Evolutionary conservation across 495 filamentous ascomycete genomes (phyloP).

Genomic region (Physcia stellaris): DNA sequence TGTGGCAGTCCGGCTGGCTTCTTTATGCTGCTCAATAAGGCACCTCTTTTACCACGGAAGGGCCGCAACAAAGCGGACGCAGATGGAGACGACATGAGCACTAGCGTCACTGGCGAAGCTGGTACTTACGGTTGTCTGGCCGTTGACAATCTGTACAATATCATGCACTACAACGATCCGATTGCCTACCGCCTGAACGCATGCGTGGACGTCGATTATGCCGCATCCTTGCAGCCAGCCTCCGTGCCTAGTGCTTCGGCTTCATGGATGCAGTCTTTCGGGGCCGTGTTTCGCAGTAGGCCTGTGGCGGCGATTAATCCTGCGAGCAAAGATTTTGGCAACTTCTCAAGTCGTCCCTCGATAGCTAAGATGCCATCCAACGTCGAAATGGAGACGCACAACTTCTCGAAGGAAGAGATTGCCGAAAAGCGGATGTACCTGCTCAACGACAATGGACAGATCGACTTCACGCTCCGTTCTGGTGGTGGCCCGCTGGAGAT

Average conservation of each 20-base stretch:
- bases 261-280: constrained; percentile 51
- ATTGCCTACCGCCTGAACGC: constrained; percentile 90
- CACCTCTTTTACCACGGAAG: constrained; percentile 61
- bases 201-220: constrained; percentile 68
- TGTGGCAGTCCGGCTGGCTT: constrained; percentile 89
- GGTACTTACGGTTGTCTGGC: constrained; percentile 81
- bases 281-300: constrained; percentile 46
- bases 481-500: constrained; percentile 76
- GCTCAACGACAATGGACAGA: constrained; percentile 89
- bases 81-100: constrained; percentile 47
- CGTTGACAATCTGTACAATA: constrained; percentile 93
- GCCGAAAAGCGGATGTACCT: constrained; percentile 79
- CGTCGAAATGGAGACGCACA: constrained; percentile 87
- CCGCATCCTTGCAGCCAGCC: constrained; percentile 59
- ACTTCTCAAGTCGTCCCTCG: constrained; percentile 25
- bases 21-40: constrained; percentile 80
- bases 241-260: constrained; percentile 60
- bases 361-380: constrained; percentile 65
- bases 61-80: constrained; percentile 62
- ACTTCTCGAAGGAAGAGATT: constrained; percentile 84
- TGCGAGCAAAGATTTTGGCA: constrained; percentile 10
- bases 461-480: constrained; percentile 75
- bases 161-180: constrained; percentile 57
- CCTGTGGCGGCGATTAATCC: constrained; percentile 16
- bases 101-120: constrained; percentile 56